Evolutionary conservation across 2,329 filamentous ascomycete genomes (phyloP).

Genomic region (Sphaerulina musiva): DNA sequence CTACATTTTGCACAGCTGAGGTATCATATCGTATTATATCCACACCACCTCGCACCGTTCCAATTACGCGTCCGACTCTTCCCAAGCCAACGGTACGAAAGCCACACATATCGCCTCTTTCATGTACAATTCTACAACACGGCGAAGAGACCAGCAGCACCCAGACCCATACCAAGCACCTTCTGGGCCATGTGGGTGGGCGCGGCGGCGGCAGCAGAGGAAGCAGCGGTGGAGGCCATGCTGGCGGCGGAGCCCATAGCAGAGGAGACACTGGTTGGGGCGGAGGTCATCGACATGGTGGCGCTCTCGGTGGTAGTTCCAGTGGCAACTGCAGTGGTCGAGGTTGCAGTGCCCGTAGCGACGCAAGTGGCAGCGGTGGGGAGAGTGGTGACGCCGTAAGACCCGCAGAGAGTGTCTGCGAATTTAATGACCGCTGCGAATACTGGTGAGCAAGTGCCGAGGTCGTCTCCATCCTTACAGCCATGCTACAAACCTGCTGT

Average conservation of each 20-base stretch:
- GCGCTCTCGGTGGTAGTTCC: slow-evolving; percentile 2
- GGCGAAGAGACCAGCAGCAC: slow-evolving; percentile 15
- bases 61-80: neutral
- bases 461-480: too few species aligned
- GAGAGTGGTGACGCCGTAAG: slow-evolving; percentile 35
- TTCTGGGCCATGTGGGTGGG: slow-evolving; percentile 11
- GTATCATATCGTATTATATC: too few species aligned
- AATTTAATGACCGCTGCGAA: slow-evolving; percentile 38
- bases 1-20: too few species aligned
- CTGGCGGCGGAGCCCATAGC: neutral
- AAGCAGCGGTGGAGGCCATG: neutral
- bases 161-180: slow-evolving; percentile 12
- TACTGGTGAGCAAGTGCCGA: neutral
- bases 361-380: slow-evolving; percentile 37
- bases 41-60: neutral
- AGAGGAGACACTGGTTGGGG: neutral
- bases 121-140: neutral
- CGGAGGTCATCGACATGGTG: slow-evolving; percentile 1
- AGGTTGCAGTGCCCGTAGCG: slow-evolving; percentile 18
- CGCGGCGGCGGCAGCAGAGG: slow-evolving; percentile 7
- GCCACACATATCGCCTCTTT: neutral
- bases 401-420: slow-evolving; percentile 38
- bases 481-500: neutral
- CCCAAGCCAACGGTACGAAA: neutral
- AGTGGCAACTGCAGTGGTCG: slow-evolving; percentile 7